These are phyloP conservation scores for Rhodotorula taiwanensis DNA, from an alignment of 768 basidiomycete species.

Conservation along the genomic window DNA sequence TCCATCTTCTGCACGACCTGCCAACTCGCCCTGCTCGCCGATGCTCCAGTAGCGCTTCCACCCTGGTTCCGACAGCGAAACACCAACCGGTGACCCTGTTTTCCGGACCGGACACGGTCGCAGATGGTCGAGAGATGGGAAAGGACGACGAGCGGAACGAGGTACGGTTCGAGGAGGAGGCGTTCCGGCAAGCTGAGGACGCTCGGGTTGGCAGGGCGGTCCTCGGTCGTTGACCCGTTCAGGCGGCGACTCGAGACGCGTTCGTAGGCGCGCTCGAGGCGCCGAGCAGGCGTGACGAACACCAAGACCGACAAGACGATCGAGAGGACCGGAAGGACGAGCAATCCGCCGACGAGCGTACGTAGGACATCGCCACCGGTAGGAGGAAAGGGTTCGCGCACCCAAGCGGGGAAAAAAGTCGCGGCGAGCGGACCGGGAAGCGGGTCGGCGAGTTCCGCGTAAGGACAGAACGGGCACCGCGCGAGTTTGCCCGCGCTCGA, in stretches of 20 bases:
- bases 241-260: neutral
- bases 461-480: conserved; percentile 10
- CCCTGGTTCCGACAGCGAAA: conserved; percentile 7
- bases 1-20: neutral
- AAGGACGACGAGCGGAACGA: neutral
- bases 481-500: neutral
- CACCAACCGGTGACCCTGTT: neutral
- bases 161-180: conserved; percentile 6
- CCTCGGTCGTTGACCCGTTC: neutral
- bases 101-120: neutral
- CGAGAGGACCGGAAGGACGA: neutral
- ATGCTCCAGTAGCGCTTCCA: neutral
- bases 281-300: neutral
- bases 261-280: neutral
- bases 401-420: conserved; percentile 1
- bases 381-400: neutral
- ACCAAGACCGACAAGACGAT: neutral
- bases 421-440: neutral
- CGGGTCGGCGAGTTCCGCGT: neutral
- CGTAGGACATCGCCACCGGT: neutral
- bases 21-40: neutral
- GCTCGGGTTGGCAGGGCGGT: neutral
- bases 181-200: neutral
- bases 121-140: neutral
- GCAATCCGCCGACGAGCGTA: neutral